phyloP scores from a whole-genome alignment of 495 filamentous ascomycete genomes.

The Trichoderma gamsii region DNA sequence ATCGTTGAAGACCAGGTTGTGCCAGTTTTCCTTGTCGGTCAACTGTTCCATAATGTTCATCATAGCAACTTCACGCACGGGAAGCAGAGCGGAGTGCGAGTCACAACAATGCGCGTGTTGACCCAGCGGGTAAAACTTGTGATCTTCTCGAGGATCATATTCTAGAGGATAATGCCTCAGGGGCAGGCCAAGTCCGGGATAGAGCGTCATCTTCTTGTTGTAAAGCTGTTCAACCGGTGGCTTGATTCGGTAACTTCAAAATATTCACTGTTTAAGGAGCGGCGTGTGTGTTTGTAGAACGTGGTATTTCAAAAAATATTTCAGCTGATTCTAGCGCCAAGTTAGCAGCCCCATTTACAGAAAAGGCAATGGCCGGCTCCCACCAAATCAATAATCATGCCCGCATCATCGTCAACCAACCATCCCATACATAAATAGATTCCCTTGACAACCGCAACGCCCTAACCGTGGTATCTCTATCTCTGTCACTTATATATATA shows the following conservation, averaged over 20 bases:
- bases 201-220: neutral
- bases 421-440: neutral
- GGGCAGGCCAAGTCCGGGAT: constrained; percentile 17
- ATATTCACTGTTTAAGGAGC: neutral
- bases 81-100: constrained; percentile 17
- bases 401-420: neutral
- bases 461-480: constrained; percentile 16
- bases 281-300: no score
- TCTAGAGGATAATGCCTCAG: neutral
- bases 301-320: no score
- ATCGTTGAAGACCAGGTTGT: constrained; percentile 51
- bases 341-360: no score
- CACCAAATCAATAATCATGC: neutral
- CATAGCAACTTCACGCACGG: constrained; percentile 36
- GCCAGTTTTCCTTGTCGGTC: constrained; percentile 45
- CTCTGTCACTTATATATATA: constrained; percentile 16
- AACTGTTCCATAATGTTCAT: constrained; percentile 33
- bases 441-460: constrained; percentile 16
- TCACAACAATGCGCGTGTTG: neutral
- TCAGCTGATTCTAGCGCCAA: no score
- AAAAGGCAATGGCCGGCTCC: neutral
- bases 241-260: neutral
- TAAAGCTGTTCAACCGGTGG: neutral
- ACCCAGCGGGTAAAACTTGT: constrained; percentile 16
- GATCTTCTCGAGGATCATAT: neutral